Conservation (phyloP, 2,329 filamentous ascomycete species). For the Ophiostoma sp. region DNA sequence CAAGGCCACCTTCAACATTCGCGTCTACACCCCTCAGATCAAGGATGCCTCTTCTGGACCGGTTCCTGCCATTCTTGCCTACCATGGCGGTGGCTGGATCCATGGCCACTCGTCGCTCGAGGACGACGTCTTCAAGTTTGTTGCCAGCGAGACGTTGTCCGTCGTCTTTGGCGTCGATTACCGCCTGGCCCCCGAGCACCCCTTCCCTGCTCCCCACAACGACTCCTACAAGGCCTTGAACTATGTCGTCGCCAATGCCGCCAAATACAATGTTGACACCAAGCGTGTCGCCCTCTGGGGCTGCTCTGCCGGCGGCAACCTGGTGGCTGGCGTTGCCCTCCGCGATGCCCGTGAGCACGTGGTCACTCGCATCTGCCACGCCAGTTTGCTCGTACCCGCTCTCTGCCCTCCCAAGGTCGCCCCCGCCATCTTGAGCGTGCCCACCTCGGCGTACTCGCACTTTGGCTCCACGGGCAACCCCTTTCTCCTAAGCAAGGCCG, state of each 20-base stretch:
- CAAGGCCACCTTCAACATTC: conserved; percentile 2
- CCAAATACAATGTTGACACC: not conserved
- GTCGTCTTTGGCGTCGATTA: not conserved
- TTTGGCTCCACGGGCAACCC: not conserved
- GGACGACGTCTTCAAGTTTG: not conserved
- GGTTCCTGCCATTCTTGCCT: not conserved
- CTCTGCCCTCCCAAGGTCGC: not conserved
- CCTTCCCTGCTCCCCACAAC: not conserved
- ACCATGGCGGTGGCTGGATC: not conserved
- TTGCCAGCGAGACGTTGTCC: not conserved
- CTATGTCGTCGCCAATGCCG: not conserved
- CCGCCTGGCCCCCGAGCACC: not conserved
- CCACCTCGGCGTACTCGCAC: not conserved
- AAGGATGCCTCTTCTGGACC: not conserved
- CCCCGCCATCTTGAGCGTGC: not conserved
- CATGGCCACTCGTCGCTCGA: not conserved
- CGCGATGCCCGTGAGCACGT: not conserved
- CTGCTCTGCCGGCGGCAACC: not conserved
- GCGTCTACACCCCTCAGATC: not conserved
- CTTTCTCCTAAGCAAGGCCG: not conserved
- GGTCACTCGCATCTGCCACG: not conserved
- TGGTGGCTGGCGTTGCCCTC: not conserved
- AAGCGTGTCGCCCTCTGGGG: not conserved
- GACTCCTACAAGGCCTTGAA: not conserved
- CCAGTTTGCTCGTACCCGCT: not conserved